Conservation (phyloP, 805 yeast genomes). For the Candida gorgasii region DNA sequence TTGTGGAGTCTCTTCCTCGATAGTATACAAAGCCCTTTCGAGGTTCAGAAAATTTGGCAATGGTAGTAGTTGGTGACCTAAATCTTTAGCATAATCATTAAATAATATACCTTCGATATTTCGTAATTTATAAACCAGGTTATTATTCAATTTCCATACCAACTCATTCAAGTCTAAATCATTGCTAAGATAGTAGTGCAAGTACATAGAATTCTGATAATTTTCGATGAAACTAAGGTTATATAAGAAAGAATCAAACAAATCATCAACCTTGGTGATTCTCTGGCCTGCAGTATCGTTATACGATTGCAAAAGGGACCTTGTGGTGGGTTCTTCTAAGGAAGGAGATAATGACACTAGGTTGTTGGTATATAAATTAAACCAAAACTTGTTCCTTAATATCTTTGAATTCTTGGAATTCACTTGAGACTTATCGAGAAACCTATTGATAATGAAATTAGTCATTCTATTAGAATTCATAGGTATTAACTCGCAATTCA, state of each 20-base stretch:
- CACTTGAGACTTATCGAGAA: conserved; percentile 19
- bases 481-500: conserved; percentile 30
- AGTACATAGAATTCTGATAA: conserved; percentile 20
- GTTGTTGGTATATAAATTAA: conserved; percentile 2
- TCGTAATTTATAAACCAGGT: conserved; percentile 17
- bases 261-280: conserved; percentile 36
- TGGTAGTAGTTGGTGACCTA: neutral
- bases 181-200: conserved; percentile 18
- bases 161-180: conserved; percentile 25
- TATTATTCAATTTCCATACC: conserved; percentile 20
- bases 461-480: conserved; percentile 39
- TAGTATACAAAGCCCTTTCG: neutral
- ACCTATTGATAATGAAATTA: conserved; percentile 39
- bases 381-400: conserved; percentile 9
- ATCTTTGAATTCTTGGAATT: conserved; percentile 14
- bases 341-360: neutral
- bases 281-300: conserved; percentile 2
- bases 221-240: conserved; percentile 27
- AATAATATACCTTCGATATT: conserved; percentile 4
- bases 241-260: conserved; percentile 41
- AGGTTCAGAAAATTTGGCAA: conserved; percentile 2
- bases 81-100: neutral
- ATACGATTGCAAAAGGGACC: conserved; percentile 3
- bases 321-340: neutral
- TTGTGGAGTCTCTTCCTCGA: neutral